Conservation (phyloP, 108 stramenopile species). For the Licmophora abbreviata region DNA sequence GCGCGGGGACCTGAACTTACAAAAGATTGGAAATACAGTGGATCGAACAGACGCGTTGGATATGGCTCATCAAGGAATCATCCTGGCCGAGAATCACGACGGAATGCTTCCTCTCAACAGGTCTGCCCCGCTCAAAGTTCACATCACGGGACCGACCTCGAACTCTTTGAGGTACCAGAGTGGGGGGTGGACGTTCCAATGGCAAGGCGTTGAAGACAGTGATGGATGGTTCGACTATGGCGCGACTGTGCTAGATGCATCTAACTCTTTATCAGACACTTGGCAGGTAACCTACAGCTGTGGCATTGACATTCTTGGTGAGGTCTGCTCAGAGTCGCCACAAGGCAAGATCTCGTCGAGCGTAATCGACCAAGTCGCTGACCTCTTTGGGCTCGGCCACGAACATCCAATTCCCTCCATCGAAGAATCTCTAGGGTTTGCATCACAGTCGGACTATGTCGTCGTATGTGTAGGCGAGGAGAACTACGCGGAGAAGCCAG, state of each 20-base stretch:
- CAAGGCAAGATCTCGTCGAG: background rate
- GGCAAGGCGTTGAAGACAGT: conserved; percentile 56
- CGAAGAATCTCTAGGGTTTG: conserved; percentile 20
- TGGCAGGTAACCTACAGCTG: conserved; percentile 29
- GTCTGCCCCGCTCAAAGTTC: conserved; percentile 20
- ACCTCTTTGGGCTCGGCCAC: conserved; percentile 1
- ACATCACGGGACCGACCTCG: conserved; percentile 73
- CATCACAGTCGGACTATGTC: conserved; percentile 33
- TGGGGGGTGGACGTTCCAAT: conserved; percentile 79
- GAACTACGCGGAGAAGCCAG: conserved; percentile 78
- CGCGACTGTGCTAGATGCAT: conserved; percentile 31
- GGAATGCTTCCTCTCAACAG: conserved; percentile 22
- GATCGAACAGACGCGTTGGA: conserved; percentile 39
- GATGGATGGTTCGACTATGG: conserved; percentile 33
- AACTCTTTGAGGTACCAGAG: conserved; percentile 40
- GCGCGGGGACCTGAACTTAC: conserved; percentile 18
- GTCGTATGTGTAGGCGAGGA: conserved; percentile 76
- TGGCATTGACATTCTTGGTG: conserved; percentile 43
- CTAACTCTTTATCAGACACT: conserved; percentile 1
- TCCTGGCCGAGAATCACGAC: conserved; percentile 55
- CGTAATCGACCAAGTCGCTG: conserved; percentile 4
- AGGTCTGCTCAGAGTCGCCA: conserved; percentile 22
- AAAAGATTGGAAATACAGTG: conserved; percentile 20
- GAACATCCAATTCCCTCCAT: conserved; percentile 13
- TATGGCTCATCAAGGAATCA: conserved; percentile 52